Base-by-base conservation (phyloP, 23 red algal genomes). In the Gracilariopsis chorda region DNA sequence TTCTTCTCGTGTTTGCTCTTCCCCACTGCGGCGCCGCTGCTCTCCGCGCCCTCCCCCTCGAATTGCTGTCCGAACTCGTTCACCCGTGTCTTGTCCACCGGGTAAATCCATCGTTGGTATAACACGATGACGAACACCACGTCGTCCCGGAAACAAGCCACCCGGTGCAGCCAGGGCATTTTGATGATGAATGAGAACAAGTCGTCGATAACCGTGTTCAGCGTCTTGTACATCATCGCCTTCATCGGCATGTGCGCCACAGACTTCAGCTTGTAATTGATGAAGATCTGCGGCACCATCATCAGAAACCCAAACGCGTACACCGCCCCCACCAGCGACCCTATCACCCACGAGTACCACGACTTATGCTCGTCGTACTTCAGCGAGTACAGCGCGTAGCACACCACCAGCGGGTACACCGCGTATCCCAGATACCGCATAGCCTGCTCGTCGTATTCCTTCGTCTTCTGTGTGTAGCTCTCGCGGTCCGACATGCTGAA, bases 301-400 rank as follows among this genome's bases (percentile, higher is more conserved):
- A 98, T 98, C 51, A 98, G 79, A 77, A 98, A 98, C 29, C 95
- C 95, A 65, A 98, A 98, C 28, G 95, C 95, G 77, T 98, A 98
- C 37, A 98, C 95, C 4, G 95, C 91, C 42, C 95, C 95, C 20
- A 98, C 95, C 17, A 93, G 78, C 30, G 85, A 91, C 40, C 69
- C 63, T 2, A 98, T 83, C 41, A 92, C 78, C 95, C 95, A 98
- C 60, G 95, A 98, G 43, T 98, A 98, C 95, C 95, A 98, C 55
- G 78, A 85, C 57, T 90, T 86, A 84, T 98, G 95, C 19, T 82
- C 78, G 7, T 98, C 76, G 58, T 94, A 98, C 37, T 77, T 28
- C 77, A 98, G 84, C 60, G 95, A 98, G 42, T 98, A 98, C 52
- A 90, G 35, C 33, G 95, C 77, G 74, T 94, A 98, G 20, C 60